Conservation (phyloP, 345 rosid genomes). For the Draba incana region DNA sequence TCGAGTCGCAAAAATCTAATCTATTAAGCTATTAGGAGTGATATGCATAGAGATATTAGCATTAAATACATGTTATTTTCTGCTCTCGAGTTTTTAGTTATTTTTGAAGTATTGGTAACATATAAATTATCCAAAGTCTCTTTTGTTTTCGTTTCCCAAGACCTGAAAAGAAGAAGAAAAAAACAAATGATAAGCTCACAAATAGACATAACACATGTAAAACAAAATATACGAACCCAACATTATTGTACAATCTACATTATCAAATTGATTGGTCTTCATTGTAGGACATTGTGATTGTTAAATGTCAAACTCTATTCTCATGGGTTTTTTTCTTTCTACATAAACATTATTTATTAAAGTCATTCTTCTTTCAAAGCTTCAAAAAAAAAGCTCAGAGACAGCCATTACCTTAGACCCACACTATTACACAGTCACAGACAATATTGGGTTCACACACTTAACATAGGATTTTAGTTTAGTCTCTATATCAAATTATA, state of each 20-base stretch:
- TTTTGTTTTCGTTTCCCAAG: slow-evolving; percentile 26
- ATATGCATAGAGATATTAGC: background rate
- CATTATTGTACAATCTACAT: slow-evolving; percentile 25
- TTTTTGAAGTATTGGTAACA: too few relatives aligned
- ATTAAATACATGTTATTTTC: too few relatives aligned
- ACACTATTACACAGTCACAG: slow-evolving; percentile 26
- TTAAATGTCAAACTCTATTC: slow-evolving; percentile 39
- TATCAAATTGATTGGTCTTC: slow-evolving; percentile 35
- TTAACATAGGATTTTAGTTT: slow-evolving; percentile 19
- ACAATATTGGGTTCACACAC: slow-evolving; percentile 32
- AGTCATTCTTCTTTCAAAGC: slow-evolving; percentile 25
- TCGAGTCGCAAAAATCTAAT: slow-evolving; percentile 6
- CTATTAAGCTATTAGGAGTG: background rate
- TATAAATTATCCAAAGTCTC: slow-evolving; percentile 12
- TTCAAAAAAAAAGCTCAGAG: slow-evolving; percentile 33
- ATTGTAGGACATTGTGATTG: slow-evolving; percentile 43
- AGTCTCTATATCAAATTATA: background rate
- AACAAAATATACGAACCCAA: slow-evolving; percentile 28
- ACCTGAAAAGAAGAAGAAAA: slow-evolving; percentile 13
- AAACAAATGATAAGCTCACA: slow-evolving; percentile 35
- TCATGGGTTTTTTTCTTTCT: slow-evolving; percentile 29
- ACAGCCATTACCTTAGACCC: slow-evolving; percentile 41
- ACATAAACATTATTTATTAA: slow-evolving; percentile 32
- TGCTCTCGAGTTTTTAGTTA: too few relatives aligned
- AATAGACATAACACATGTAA: slow-evolving; percentile 43